Percentiles rank a stretch among this genome's conserved stretches.
Evolutionary conservation across 2,329 filamentous ascomycete species (phyloP).

Genomic region (Sporothrix sp.): DNA sequence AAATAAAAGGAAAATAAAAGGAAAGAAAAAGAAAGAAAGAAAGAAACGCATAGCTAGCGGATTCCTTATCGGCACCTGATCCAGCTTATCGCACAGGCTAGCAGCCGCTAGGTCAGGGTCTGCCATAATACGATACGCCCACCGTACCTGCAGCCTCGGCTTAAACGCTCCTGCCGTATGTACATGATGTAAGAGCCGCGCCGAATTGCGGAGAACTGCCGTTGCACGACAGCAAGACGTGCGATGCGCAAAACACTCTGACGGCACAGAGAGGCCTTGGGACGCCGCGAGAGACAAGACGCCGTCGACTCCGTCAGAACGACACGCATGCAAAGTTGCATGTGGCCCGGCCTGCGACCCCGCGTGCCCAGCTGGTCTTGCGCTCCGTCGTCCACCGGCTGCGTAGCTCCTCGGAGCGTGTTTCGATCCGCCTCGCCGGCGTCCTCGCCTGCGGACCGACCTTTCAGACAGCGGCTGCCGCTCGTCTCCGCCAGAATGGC

Average conservation of each 20-base stretch:
- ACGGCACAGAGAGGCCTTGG: not conserved
- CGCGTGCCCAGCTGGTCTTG: not conserved
- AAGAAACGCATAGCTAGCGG: too few species aligned
- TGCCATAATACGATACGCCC: too few species aligned
- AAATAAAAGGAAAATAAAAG: too few species aligned
- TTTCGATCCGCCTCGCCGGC: not conserved
- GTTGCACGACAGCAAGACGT: slow-evolving; percentile 2
- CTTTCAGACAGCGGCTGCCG: not conserved
- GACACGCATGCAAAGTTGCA: slow-evolving; percentile 1
- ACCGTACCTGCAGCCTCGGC: slow-evolving; percentile 9
- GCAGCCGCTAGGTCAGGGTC: not conserved
- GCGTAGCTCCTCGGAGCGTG: too few species aligned
- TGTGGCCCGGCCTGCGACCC: not conserved
- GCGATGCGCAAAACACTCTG: not conserved
- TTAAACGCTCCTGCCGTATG: not conserved
- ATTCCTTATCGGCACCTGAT: slow-evolving; percentile 20
- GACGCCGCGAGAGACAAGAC: not conserved
- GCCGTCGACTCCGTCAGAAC: too few species aligned
- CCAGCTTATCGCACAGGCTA: slow-evolving; percentile 11
- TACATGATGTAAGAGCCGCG: slow-evolving; percentile 5
- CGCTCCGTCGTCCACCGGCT: too few species aligned
- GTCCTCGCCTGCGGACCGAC: not conserved
- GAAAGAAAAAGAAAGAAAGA: too few species aligned
- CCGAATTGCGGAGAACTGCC: slow-evolving; percentile 1
- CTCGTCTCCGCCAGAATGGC: slow-evolving; percentile 39